These are phyloP conservation scores for Pythium oligandrum DNA, from an alignment of 352 stramenopile species.

Conservation along the genomic window DNA sequence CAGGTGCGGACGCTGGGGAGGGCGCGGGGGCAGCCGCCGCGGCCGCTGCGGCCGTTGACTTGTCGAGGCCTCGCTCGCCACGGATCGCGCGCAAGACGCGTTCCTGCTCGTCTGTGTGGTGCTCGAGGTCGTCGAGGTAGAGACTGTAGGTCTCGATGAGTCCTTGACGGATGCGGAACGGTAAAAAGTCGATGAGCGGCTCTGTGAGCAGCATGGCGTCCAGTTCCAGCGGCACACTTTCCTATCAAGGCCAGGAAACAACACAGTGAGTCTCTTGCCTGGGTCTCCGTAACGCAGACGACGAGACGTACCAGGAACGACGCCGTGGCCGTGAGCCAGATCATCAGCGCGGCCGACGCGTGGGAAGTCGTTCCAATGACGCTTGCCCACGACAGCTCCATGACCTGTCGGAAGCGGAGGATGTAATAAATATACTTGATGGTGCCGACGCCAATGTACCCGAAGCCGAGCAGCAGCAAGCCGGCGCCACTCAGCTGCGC, in stretches of 20 bases:
- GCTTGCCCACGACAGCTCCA: constrained; percentile 83
- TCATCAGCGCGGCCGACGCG: constrained; percentile 72
- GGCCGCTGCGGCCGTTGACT: too few relatives aligned
- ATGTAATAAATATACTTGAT: constrained; percentile 91
- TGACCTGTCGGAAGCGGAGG: constrained; percentile 80
- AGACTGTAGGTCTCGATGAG: constrained; percentile 88
- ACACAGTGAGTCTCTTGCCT: not conserved
- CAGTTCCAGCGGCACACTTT: constrained; percentile 80
- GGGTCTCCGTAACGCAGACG: not conserved
- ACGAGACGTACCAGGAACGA: constrained; percentile 68
- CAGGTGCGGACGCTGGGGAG: too few relatives aligned
- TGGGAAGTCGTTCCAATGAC: constrained; percentile 82
- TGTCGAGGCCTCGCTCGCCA: constrained; percentile 21
- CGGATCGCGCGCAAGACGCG: constrained; percentile 77
- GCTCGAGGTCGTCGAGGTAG: constrained; percentile 80
- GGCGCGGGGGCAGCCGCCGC: too few relatives aligned
- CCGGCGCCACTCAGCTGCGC: constrained; percentile 77
- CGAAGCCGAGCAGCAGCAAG: constrained; percentile 77
- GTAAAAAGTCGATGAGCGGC: constrained; percentile 72
- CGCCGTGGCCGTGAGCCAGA: constrained; percentile 80
- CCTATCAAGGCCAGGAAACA: constrained; percentile 26
- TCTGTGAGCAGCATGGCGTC: constrained; percentile 83
- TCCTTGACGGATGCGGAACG: constrained; percentile 81
- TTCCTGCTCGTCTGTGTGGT: constrained; percentile 80
- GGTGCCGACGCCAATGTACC: constrained; percentile 84